Percentiles rank a stretch among this genome's conserved stretches.
Conservation (phyloP, 352 stramenopile species). For the Aphanomyces invadans region DNA sequence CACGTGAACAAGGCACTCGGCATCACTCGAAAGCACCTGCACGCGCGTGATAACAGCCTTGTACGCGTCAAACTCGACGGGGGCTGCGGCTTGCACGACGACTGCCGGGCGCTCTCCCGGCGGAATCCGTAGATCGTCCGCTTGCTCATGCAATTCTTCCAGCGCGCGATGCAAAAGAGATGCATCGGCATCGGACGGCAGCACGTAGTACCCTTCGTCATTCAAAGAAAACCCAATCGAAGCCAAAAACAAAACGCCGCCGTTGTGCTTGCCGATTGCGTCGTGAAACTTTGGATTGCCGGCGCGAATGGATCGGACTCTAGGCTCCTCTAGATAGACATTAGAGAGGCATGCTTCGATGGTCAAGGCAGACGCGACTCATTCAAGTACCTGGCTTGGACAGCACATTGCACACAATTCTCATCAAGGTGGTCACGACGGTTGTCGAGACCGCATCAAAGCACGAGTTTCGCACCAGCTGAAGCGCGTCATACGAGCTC, state of each 20-base stretch:
- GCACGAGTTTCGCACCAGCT: conserved; percentile 58
- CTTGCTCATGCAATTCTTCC: conserved; percentile 57
- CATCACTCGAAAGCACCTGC: conserved; percentile 35
- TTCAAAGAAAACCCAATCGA: conserved; percentile 59
- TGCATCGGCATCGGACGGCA: conserved; percentile 31
- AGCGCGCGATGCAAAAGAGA: conserved; percentile 43
- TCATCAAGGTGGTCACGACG: conserved; percentile 70
- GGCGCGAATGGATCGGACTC: conserved; percentile 72
- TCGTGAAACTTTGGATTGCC: conserved; percentile 67
- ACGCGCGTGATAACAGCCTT: conserved; percentile 78
- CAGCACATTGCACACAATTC: conserved; percentile 79
- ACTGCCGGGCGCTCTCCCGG: conserved; percentile 40
- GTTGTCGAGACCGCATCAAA: conserved; percentile 64
- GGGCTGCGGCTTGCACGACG: conserved; percentile 29
- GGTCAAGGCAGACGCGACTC: too few relatives aligned
- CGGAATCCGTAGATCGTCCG: conserved; percentile 64
- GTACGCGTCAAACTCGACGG: conserved; percentile 67
- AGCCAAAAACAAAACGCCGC: conserved; percentile 61
- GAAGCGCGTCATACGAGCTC: conserved; percentile 53
- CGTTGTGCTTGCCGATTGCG: conserved; percentile 51
- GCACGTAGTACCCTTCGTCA: conserved; percentile 42
- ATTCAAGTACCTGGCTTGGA: conserved; percentile 53
- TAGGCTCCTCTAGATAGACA: conserved; percentile 55
- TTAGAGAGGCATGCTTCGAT: neutral
- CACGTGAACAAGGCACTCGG: neutral